Evolutionary conservation across 129 eudicot species (phyloP), one percentile per base, ranked within the genome.

Genomic region (Chrysanthemum seticuspe): DNA sequence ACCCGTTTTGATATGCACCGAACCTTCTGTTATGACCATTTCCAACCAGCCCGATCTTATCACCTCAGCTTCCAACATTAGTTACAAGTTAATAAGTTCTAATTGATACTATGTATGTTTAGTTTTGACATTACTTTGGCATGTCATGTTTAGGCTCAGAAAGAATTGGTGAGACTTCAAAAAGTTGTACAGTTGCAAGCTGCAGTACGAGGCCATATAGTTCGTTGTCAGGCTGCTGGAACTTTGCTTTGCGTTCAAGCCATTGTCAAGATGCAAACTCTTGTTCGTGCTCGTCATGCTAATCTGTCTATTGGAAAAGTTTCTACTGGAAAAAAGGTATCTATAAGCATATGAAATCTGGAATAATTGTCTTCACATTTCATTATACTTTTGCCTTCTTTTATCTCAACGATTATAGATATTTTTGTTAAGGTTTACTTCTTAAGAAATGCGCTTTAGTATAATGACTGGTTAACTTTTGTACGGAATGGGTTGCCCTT

Each of bases 151-250:
- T 85, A 93, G 98, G 96, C 92, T 65, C 85, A 75, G 58, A 84
- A 59, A 77, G 73, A 72, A 64, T 74, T 87, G 52, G 7, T 81
- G 82, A 80, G 84, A 77, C 85, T 73, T 59, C 82, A 84, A 74
- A 82, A 76, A 13, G 56, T 72, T 63, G 80, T 86, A 59, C 83
- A 81, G 70, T 72, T 93, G 76, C 98, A 93, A 89, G 98, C 98
- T 82, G 96, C 81, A 31, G 83, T 93, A 29, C 82, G 98, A 50
- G 98, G 98, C 44, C 96, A 93, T 81, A 82, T 93, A 72, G 98
- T 85, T 73, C 87, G 98, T 36, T 83, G 88, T 48, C 84, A 78
- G 78, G 98, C 96, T 69, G 86, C 89, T 64, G 98, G 94, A 82
- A 82, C 89, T 76, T 87, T 93, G 62, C 90, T 89, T 34, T 93